Conservation (phyloP, 1,139 yeast genomes). For the Yarrowia galli region DNA sequence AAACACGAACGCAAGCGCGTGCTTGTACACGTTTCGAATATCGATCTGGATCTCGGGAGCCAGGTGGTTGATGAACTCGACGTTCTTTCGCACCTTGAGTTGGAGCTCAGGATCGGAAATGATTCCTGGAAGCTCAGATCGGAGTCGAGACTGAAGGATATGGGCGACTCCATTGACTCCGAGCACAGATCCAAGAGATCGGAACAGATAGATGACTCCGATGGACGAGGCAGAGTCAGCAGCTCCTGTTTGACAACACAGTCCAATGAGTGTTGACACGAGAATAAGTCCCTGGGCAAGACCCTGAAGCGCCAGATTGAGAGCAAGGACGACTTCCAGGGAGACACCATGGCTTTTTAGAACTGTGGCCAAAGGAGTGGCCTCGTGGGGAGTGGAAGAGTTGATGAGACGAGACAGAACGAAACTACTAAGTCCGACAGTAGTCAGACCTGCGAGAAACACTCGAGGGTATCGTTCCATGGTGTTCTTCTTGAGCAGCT, state of each 20-base stretch:
- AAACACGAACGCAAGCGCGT: slow-evolving; percentile 15
- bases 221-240: slow-evolving; percentile 38
- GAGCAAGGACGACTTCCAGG: slow-evolving; percentile 1
- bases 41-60: slow-evolving; percentile 23
- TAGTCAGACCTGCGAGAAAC: slow-evolving; percentile 10
- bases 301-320: slow-evolving; percentile 20
- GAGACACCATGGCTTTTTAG: slow-evolving; percentile 7
- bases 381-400: slow-evolving; percentile 11
- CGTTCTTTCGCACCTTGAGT: slow-evolving; percentile 32
- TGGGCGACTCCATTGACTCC: slow-evolving; percentile 38
- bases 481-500: slow-evolving; percentile 23
- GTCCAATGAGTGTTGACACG: slow-evolving; percentile 32
- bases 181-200: slow-evolving; percentile 33
- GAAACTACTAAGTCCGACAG: slow-evolving; percentile 3
- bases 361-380: neutral
- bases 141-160: slow-evolving; percentile 7
- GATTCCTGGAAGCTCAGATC: slow-evolving; percentile 24
- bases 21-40: slow-evolving; percentile 27
- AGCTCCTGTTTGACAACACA: slow-evolving; percentile 6
- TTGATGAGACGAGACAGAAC: slow-evolving; percentile 2
- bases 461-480: slow-evolving; percentile 13
- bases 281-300: slow-evolving; percentile 36
- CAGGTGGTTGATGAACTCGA: slow-evolving; percentile 31
- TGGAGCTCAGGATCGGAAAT: slow-evolving; percentile 30
- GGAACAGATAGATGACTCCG: slow-evolving; percentile 36